Evolutionary conservation across 352 stramenopile species (phyloP).

Genomic region (Salisapilia sapeloensis): DNA sequence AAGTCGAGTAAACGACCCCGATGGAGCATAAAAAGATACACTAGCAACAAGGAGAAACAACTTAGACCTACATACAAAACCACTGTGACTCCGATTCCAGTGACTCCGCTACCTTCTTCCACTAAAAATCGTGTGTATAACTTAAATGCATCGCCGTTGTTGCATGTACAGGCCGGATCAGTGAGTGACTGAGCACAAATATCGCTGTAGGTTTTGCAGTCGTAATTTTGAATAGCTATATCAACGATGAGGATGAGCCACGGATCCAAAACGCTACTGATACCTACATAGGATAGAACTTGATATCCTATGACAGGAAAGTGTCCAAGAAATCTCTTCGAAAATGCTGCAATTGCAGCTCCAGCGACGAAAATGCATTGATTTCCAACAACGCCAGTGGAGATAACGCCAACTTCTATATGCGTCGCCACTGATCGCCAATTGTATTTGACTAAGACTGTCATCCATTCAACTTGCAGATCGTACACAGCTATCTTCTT

Average conservation of each 20-base stretch:
- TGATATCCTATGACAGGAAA: conserved; percentile 54
- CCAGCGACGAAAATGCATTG: conserved; percentile 27
- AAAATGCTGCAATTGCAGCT: conserved; percentile 13
- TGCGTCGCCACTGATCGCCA: conserved; percentile 32
- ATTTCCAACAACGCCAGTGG: conserved; percentile 33
- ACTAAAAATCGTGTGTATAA: conserved; percentile 63
- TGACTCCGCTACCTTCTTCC: conserved; percentile 57
- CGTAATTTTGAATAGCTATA: conserved; percentile 55
- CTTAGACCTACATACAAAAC: conserved; percentile 59
- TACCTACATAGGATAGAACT: conserved; percentile 60
- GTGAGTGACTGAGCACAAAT: conserved; percentile 22
- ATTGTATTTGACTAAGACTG: conserved; percentile 79
- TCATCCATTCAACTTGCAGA: conserved; percentile 38
- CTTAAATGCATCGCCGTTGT: conserved; percentile 81
- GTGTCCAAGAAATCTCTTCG: conserved; percentile 32
- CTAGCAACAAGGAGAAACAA: conserved; percentile 21
- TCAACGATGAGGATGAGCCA: conserved; percentile 71
- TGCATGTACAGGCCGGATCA: conserved; percentile 26
- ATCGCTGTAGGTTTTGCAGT: conserved; percentile 24
- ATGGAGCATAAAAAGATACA: conserved; percentile 73
- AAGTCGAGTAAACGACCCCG: conserved; percentile 82
- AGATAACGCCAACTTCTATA: conserved; percentile 55
- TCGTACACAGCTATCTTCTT: conserved; percentile 64
- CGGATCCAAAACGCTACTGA: conserved; percentile 66
- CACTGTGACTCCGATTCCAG: conserved; percentile 58